Evolutionary conservation across 768 basidiomycete species (phyloP).

Genomic region (Sistotremastrum niveocremeum): DNA sequence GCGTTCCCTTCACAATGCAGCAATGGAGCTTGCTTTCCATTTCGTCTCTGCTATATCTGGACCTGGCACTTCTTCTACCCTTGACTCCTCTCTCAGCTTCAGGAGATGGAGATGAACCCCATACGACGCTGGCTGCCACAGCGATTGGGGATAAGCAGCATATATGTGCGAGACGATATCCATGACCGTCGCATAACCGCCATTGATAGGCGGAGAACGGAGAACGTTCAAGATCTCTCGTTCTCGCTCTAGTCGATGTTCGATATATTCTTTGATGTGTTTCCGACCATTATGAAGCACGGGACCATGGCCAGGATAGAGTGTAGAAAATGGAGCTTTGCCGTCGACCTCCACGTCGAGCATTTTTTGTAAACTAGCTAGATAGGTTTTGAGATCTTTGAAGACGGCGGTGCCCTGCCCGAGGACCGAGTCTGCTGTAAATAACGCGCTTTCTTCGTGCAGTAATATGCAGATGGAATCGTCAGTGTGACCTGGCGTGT

Average conservation of each 20-base stretch:
- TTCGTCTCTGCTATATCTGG: constrained; percentile 30
- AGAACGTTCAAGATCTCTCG: constrained; percentile 53
- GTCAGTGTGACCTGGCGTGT: constrained; percentile 82
- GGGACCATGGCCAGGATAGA: constrained; percentile 91
- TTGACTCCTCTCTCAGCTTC: constrained; percentile 57
- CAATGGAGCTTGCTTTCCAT: too few species aligned
- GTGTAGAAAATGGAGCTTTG: constrained; percentile 27
- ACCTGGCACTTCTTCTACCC: constrained; percentile 36
- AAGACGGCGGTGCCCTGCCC: constrained; percentile 88
- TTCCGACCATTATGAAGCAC: constrained; percentile 49
- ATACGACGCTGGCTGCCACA: constrained; percentile 63
- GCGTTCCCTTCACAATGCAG: too few species aligned
- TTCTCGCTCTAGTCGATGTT: constrained; percentile 74
- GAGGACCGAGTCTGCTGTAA: constrained; percentile 84
- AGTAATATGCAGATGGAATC: constrained; percentile 75
- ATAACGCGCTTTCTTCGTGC: constrained; percentile 56
- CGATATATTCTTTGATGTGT: constrained; percentile 57
- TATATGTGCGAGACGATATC: constrained; percentile 55
- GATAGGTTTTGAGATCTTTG: constrained; percentile 63
- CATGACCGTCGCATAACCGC: constrained; percentile 38
- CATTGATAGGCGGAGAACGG: constrained; percentile 18
- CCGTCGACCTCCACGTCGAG: constrained; percentile 17
- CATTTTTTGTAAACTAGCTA: constrained; percentile 49
- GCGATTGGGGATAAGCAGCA: constrained; percentile 48
- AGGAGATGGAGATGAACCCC: constrained; percentile 56